Evolutionary conservation across 2,329 filamentous ascomycete genomes (phyloP).

Genomic region (Colletotrichum sp.): DNA sequence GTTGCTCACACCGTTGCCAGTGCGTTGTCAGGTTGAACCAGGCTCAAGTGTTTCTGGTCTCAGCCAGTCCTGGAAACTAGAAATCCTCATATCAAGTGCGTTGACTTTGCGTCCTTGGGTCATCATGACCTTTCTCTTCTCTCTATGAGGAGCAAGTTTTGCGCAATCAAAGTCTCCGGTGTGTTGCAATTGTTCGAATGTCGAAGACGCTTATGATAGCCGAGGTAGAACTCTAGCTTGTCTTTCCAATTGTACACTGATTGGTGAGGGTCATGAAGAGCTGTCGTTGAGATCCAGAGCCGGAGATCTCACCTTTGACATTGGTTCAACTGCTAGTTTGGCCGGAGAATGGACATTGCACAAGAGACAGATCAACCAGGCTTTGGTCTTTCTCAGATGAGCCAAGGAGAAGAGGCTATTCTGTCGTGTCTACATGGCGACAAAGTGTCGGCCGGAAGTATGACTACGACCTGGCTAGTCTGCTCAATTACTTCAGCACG

Average conservation of each 20-base stretch:
- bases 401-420: too few species aligned
- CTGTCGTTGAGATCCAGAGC: rapidly evolving
- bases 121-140: too few species aligned
- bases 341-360: rapidly evolving
- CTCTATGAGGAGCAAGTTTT: not conserved
- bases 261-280: not conserved
- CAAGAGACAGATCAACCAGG: not conserved
- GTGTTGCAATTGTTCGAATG: not conserved
- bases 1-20: not conserved
- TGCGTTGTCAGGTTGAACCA: not conserved
- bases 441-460: rapidly evolving
- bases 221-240: not conserved
- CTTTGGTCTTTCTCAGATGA: too few species aligned
- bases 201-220: rapidly evolving
- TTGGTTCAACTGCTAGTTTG: not conserved
- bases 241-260: not conserved
- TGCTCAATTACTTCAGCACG: not conserved
- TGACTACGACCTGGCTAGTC: not conserved
- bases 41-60: not conserved
- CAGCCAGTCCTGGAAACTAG: too few species aligned
- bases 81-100: too few species aligned
- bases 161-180: not conserved
- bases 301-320: not conserved
- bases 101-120: too few species aligned
- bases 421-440: too few species aligned